These are phyloP conservation scores for Phaeosphaeria sp. DNA, from an alignment of 2,329 filamentous ascomycete genomes.

Conservation along the genomic window DNA sequence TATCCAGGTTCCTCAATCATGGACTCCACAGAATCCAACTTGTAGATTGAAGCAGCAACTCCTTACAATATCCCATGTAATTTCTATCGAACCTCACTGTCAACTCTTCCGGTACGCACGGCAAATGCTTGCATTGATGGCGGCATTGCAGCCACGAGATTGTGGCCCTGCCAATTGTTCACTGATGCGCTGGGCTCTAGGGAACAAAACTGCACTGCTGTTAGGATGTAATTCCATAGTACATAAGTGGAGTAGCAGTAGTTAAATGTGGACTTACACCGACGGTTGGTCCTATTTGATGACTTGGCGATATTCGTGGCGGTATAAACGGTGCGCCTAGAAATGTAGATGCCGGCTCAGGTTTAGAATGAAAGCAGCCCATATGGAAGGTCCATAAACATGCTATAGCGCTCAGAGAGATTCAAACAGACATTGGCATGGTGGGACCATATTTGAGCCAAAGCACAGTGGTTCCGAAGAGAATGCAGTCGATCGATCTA, in stretches of 20 bases:
- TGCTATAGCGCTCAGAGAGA: neutral
- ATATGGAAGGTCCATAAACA: neutral
- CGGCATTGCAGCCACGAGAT: neutral
- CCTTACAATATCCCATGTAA: neutral
- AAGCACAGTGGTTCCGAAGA: neutral
- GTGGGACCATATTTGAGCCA: neutral
- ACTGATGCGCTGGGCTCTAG: neutral
- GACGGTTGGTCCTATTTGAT: neutral
- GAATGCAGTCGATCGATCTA: neutral
- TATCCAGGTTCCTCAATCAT: no score
- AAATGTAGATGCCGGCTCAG: neutral
- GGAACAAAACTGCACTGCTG: neutral
- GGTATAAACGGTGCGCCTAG: neutral
- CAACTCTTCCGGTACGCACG: neutral
- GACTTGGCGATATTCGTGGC: neutral
- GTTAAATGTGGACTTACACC: neutral
- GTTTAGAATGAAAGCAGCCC: neutral
- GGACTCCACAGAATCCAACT: no score
- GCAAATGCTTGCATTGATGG: neutral
- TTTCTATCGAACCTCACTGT: neutral
- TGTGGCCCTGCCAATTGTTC: neutral
- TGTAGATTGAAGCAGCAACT: neutral
- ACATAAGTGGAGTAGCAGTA: neutral
- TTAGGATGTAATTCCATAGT: neutral
- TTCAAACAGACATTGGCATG: neutral